Evolutionary conservation across 306 rosid genomes (phyloP), one percentile per base, ranked within the genome.

Genomic region (Hippophae gyantsensis): DNA sequence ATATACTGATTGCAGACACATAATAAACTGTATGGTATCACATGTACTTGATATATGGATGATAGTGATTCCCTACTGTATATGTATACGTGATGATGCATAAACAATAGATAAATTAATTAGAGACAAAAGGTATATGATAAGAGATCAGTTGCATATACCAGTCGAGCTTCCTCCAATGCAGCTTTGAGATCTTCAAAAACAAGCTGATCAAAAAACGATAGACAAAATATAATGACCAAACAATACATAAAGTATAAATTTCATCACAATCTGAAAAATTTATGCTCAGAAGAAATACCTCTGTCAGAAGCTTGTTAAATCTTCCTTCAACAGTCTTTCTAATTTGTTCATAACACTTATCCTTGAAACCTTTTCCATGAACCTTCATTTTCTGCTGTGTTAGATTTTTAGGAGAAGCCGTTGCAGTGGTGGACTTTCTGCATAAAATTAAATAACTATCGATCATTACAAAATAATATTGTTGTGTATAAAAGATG

Each of bases 281-380:
- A 57, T 8, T 52, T 13, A 26, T 14, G 62, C 38, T 32, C 38
- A 46, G 47, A 41, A 18, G 78, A 45, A 68, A 8, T 71, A 92
- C 98, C 93, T 79, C 87, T 12, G 80, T 85, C 43, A 92, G 85
- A 79, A 92, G 96, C 69, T 74, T 92, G 79, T 79, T 69, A 74
- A 92, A 92, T 60, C 98, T 73, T 52, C 60, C 77, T 76, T 92
- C 98, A 55, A 92, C 98, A 60, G 96, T 82, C 83, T 85, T 92
- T 79, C 93, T 60, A 74, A 92, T 85, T 69, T 85, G 95, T 62
- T 92, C 96, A 69, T 92, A 92, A 79, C 96, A 92, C 74, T 83
- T 87, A 73, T 92, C 98, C 76, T 80, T 92, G 40, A 76, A 92
- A 73, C 90, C 89, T 87, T 92, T 92, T 58, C 96, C 93, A 58